Evolutionary conservation across 768 basidiomycete genomes (phyloP).

Genomic region (Crepidotus variabilis): DNA sequence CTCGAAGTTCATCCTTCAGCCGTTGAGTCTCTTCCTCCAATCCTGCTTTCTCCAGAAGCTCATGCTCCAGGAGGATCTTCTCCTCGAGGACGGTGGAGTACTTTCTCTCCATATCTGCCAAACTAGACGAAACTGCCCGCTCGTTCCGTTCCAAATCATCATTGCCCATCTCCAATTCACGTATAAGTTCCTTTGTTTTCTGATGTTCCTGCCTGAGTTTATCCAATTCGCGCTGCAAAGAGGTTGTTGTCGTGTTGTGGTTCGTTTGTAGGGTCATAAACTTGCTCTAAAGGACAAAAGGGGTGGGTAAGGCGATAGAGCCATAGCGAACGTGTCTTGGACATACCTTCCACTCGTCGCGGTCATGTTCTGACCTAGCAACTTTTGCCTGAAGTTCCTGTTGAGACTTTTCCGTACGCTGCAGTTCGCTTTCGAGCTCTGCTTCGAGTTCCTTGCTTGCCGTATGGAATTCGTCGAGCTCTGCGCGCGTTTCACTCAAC

Average conservation of each 20-base stretch:
- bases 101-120: constrained; percentile 82
- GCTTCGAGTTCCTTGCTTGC: constrained; percentile 91
- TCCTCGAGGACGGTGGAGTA: constrained; percentile 92
- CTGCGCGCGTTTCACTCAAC: constrained; percentile 77
- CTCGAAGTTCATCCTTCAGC: constrained; percentile 89
- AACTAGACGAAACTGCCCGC: constrained; percentile 76
- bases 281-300: constrained; percentile 48
- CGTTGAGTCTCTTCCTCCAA: constrained; percentile 91
- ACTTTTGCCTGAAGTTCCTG: constrained; percentile 75
- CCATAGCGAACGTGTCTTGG: not conserved
- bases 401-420: constrained; percentile 81
- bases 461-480: constrained; percentile 84
- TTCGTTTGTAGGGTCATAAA: constrained; percentile 86
- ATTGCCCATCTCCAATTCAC: constrained; percentile 95
- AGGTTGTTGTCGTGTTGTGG: constrained; percentile 86
- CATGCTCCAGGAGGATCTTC: constrained; percentile 96
- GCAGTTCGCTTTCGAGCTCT: constrained; percentile 88
- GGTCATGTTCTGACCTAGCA: constrained; percentile 65
- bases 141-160: constrained; percentile 97
- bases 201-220: constrained; percentile 73
- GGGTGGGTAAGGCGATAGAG: constrained; percentile 5
- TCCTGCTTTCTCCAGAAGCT: constrained; percentile 85
- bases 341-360: constrained; percentile 92
- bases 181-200: constrained; percentile 65
- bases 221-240: constrained; percentile 90